Evolutionary conservation across 2,329 filamentous ascomycete genomes (phyloP).

Genomic region (Aspergillus quadrilineatus): DNA sequence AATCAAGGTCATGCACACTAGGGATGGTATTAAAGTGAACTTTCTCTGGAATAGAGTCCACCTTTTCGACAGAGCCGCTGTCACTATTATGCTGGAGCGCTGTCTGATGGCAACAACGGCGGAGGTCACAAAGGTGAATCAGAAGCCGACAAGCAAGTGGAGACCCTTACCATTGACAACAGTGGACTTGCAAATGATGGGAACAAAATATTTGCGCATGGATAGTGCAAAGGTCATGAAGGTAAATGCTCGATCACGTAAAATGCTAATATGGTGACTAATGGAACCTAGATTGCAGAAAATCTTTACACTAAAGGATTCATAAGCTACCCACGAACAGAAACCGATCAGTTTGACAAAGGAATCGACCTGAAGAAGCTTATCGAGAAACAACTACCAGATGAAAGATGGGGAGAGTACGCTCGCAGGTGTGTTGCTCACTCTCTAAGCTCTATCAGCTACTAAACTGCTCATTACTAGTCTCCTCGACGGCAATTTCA

Average conservation of each 20-base stretch:
- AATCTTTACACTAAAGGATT: conserved; percentile 88
- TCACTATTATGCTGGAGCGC: conserved; percentile 78
- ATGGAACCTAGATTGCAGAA: conserved; percentile 62
- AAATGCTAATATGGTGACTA: background rate
- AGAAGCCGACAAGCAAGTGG: conserved; percentile 91
- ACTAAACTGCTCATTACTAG: conserved; percentile 26
- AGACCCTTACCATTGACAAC: conserved; percentile 92
- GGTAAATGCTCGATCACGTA: conserved; percentile 34
- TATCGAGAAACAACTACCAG: conserved; percentile 78
- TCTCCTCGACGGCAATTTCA: conserved; percentile 73
- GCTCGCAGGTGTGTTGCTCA: conserved; percentile 57
- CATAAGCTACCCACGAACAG: conserved; percentile 95
- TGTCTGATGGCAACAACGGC: conserved; percentile 76
- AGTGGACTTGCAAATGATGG: conserved; percentile 94
- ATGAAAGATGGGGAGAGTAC: conserved; percentile 74
- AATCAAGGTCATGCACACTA: conserved; percentile 78
- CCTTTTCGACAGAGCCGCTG: conserved; percentile 82
- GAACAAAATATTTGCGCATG: conserved; percentile 84
- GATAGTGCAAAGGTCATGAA: conserved; percentile 88
- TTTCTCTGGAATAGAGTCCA: conserved; percentile 81
- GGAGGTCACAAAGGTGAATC: conserved; percentile 78
- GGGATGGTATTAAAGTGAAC: conserved; percentile 73
- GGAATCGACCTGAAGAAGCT: conserved; percentile 80
- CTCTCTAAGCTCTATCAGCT: background rate
- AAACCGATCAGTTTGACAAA: conserved; percentile 92